These are phyloP conservation scores for Rhododendron molle DNA, from an alignment of 148 eudicot genomes.

Conservation along the genomic window DNA sequence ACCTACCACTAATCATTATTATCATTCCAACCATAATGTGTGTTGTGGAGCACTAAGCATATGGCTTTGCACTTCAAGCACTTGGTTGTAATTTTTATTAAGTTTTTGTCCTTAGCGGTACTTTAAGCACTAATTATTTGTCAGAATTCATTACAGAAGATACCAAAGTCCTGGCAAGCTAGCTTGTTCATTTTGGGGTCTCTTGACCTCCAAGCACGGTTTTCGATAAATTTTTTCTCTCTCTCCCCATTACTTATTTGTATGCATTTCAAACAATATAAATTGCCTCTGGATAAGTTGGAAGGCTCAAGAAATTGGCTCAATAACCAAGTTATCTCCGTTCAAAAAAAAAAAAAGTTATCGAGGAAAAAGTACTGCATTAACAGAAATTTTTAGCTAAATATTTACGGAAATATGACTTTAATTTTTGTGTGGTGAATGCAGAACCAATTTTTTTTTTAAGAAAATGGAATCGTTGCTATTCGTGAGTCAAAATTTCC, in stretches of 20 bases:
- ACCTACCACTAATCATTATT: constrained; percentile 9
- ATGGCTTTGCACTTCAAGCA: constrained; percentile 11
- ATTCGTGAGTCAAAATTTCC: neutral
- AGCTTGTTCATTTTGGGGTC: no score
- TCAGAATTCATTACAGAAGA: neutral
- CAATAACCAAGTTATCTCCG: no score
- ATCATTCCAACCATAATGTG: neutral
- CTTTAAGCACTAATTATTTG: neutral
- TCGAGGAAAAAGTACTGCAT: no score
- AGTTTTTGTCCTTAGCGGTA: neutral
- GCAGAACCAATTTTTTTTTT: neutral
- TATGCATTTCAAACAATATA: no score
- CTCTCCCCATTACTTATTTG: neutral
- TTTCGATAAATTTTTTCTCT: no score
- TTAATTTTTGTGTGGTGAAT: neutral
- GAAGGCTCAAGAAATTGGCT: neutral
- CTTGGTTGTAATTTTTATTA: neutral
- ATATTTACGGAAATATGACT: neutral
- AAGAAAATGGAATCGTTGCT: neutral
- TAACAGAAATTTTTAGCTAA: no score
- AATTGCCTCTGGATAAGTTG: neutral
- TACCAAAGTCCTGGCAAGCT: neutral
- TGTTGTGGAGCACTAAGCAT: constrained; percentile 13
- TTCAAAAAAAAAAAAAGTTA: no score
- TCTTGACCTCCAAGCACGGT: no score